phyloP scores from a whole-genome alignment of 2,329 filamentous ascomycete species.

The Penicillium corylophilum region DNA sequence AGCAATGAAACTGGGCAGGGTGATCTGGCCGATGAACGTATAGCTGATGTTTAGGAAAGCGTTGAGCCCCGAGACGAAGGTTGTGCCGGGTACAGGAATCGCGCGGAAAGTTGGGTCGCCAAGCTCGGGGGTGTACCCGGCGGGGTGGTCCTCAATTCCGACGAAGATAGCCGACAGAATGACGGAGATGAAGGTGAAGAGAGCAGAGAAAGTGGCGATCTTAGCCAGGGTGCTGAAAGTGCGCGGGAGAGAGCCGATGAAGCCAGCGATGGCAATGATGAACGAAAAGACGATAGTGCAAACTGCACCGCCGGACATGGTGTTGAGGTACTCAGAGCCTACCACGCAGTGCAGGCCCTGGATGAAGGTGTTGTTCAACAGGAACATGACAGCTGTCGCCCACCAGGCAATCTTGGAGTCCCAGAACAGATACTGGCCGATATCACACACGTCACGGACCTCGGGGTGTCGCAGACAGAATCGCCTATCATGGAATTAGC shows the following conservation, averaged over 20 bases:
- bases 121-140: slow-evolving; percentile 58
- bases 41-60: slow-evolving; percentile 96
- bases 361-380: slow-evolving; percentile 92
- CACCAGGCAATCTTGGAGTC: slow-evolving; percentile 71
- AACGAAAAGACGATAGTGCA: slow-evolving; percentile 80
- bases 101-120: slow-evolving; percentile 69
- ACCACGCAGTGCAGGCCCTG: slow-evolving; percentile 80
- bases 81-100: slow-evolving; percentile 67
- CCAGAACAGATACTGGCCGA: slow-evolving; percentile 94
- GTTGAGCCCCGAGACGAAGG: slow-evolving; percentile 77
- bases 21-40: slow-evolving; percentile 95
- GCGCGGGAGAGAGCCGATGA: slow-evolving; percentile 75
- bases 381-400: slow-evolving; percentile 77
- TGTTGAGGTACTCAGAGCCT: slow-evolving; percentile 85
- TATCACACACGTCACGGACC: slow-evolving; percentile 87
- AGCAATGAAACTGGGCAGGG: slow-evolving; percentile 88
- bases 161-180: slow-evolving; percentile 80
- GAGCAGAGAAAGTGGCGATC: slow-evolving; percentile 73
- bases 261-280: slow-evolving; percentile 72
- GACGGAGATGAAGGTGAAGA: slow-evolving; percentile 89
- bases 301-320: slow-evolving; percentile 69
- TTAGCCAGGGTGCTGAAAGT: slow-evolving; percentile 81
- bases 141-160: slow-evolving; percentile 71
- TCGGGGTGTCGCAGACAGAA: slow-evolving; percentile 90
- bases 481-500: slow-evolving; percentile 57